Base-by-base conservation (phyloP, 768 basidiomycete species). In the Phallus indusiatus region DNA sequence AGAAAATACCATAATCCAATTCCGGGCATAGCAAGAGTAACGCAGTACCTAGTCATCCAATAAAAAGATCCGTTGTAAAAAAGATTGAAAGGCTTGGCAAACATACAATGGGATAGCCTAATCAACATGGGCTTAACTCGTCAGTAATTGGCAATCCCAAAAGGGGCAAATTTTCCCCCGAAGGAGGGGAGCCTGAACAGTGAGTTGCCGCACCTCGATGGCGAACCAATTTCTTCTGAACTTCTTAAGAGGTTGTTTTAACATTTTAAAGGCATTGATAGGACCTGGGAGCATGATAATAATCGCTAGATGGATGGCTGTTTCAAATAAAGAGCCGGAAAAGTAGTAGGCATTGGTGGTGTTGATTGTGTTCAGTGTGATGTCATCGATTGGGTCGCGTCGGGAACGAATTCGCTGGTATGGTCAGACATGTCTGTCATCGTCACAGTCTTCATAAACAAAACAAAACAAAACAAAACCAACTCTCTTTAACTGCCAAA, bases 1-100 rank as follows among this genome's bases (percentile, higher is more conserved):
- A 86, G 6, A 16, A 18, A 64, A 70, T 89, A 90, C 84, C 81
- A 86, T 48, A 69, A 63, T 56, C 85, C 87, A 63, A 86, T 88
- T 59, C 69, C 66, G 46, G 75, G 67, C 46, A 68, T 75, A 34
- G 74, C 53, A 49, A 79, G 80, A 37, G 81, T 73, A 65, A 83
- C 71, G 60, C 68, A 71, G 59, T 78, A 79, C 54, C 78, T 82
- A 33, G 1, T 18, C 54, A 18, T n/a, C 21, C 37, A 33, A 56
- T 20, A 2, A 17, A 56, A 11, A 18, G 0, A 34, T n/a, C 17
- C 18, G 18, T 20, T 46, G 20, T n/a, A n/a, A 24, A 6, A 35
- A 16, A 10, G 36, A 28, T n/a, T n/a, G n/a, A 47, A 37, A 24
- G 33, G 14, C 16, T 22, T 42, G 14, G n/a, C n/a, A 16, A 22